Conservation (phyloP, 768 basidiomycete species). For the Lyophyllum atratum region DNA sequence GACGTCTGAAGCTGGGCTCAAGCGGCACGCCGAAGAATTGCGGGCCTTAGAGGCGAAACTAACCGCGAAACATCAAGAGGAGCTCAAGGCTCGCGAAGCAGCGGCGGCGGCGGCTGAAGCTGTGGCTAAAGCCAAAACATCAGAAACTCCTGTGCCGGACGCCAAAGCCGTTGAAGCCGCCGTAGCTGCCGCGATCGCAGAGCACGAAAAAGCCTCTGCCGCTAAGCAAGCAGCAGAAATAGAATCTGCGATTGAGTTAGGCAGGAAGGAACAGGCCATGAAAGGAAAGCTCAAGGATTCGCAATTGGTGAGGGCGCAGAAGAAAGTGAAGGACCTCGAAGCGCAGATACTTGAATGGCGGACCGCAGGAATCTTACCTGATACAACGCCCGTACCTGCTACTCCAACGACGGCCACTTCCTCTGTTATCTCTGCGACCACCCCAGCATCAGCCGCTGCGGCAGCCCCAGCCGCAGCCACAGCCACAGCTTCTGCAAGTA, state of each 20-base stretch:
- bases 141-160: conserved; percentile 26
- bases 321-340: conserved; percentile 69
- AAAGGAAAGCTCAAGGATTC: conserved; percentile 73
- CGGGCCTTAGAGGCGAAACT: conserved; percentile 55
- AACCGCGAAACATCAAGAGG: conserved; percentile 50
- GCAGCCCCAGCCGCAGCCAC: conserved; percentile 6
- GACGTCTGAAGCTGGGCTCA: conserved; percentile 38
- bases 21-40: conserved; percentile 64
- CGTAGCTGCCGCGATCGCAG: conserved; percentile 48
- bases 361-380: conserved; percentile 49
- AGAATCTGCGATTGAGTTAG: conserved; percentile 65
- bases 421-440: conserved; percentile 10
- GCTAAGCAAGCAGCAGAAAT: conserved; percentile 57
- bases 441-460: not conserved
- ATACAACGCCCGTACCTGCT: conserved; percentile 22
- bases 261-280: conserved; percentile 60
- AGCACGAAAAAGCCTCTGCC: conserved; percentile 49
- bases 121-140: conserved; percentile 36
- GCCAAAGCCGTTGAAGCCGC: conserved; percentile 46
- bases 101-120: conserved; percentile 35
- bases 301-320: conserved; percentile 62
- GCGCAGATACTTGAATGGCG: conserved; percentile 60
- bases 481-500: not conserved
- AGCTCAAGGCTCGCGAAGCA: conserved; percentile 51
- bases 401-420: conserved; percentile 26